These are phyloP conservation scores for Leccinum rimulosum DNA, from an alignment of 768 basidiomycete species.

Conservation along the genomic window DNA sequence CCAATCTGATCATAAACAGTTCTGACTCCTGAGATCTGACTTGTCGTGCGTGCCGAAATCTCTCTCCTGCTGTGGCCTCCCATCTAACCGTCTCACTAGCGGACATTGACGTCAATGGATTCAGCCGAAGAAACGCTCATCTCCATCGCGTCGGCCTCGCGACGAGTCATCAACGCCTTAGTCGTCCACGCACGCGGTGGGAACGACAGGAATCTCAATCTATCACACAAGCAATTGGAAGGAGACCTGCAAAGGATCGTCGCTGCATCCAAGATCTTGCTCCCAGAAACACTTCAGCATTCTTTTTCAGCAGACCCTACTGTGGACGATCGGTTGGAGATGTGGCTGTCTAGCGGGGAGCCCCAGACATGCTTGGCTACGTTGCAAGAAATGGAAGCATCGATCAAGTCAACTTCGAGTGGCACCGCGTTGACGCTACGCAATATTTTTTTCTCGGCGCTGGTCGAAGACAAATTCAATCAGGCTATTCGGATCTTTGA, in stretches of 20 bases:
- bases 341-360: neutral
- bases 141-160: neutral
- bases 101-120: neutral
- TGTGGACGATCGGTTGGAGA: neutral
- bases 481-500: neutral
- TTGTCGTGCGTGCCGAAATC: neutral
- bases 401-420: neutral
- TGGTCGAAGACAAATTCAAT: neutral
- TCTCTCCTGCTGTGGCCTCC: neutral
- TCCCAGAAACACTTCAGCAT: neutral
- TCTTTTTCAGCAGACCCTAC: neutral
- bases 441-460: neutral
- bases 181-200: neutral
- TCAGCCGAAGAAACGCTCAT: neutral
- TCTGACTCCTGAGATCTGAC: neutral
- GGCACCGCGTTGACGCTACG: neutral
- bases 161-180: neutral
- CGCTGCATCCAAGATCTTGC: neutral
- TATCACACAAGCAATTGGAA: neutral
- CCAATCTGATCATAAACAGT: neutral
- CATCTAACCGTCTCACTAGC: neutral
- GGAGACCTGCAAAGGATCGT: neutral
- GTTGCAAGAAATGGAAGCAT: neutral
- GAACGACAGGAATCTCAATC: neutral
- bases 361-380: neutral